Conservation (phyloP, 1,284 basidiomycete species). For the Heliocybe sulcata region DNA sequence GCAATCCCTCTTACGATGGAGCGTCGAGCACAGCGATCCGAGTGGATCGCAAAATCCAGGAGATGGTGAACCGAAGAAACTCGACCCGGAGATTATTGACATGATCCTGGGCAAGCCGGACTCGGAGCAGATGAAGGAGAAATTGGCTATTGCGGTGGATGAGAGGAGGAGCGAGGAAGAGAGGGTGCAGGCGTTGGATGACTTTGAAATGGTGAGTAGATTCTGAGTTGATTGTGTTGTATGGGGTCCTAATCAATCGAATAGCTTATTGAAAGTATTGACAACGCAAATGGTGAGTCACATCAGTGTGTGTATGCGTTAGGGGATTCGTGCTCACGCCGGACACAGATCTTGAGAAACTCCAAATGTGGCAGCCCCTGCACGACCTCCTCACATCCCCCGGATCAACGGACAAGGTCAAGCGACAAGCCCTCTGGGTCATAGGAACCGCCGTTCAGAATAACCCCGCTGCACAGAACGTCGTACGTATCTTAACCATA, state of each 20-base stretch:
- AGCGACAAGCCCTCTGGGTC: constrained; percentile 82
- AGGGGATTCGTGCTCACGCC: no score
- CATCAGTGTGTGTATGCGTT: no score
- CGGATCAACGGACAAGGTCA: constrained; percentile 53
- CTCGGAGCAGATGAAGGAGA: constrained; percentile 83
- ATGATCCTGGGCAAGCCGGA: constrained; percentile 84
- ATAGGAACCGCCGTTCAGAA: constrained; percentile 94
- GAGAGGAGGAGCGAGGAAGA: constrained; percentile 52
- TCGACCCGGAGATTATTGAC: constrained; percentile 81
- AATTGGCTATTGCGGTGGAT: constrained; percentile 70
- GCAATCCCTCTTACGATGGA: constrained; percentile 73
- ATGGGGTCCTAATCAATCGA: not conserved
- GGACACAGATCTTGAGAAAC: constrained; percentile 67
- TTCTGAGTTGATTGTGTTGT: not conserved
- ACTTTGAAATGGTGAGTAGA: constrained; percentile 84
- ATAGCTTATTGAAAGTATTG: constrained; percentile 87
- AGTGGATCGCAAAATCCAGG: constrained; percentile 19
- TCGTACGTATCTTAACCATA: constrained; percentile 51
- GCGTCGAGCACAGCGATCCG: constrained; percentile 65
- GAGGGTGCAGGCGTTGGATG: constrained; percentile 78
- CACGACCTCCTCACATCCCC: constrained; percentile 57
- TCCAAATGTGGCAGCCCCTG: constrained; percentile 85
- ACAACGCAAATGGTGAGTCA: constrained; percentile 85
- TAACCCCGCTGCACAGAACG: constrained; percentile 85
- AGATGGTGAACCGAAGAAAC: constrained; percentile 24